Conservation (phyloP, 345 rosid genomes). For the Melastoma malabathricum region DNA sequence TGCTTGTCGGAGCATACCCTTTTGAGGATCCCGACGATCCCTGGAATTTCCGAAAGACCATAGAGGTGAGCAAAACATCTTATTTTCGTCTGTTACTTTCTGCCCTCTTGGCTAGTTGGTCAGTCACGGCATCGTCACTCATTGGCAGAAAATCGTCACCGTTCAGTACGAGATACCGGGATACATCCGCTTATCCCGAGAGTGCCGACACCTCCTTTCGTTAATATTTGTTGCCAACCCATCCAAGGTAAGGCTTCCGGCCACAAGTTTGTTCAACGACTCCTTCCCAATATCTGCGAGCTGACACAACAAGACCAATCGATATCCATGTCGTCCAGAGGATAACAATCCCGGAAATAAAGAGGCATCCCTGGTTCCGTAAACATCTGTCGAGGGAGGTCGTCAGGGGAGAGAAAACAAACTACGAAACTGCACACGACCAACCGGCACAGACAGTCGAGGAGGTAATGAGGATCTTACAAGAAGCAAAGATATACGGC, state of each 20-base stretch:
- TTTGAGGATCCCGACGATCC: constrained; percentile 77
- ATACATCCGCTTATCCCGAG: constrained; percentile 50
- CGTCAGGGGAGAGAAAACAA: constrained; percentile 38
- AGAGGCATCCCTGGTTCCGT: constrained; percentile 60
- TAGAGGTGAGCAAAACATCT: constrained; percentile 22
- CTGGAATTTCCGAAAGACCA: constrained; percentile 57
- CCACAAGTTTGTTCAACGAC: no score
- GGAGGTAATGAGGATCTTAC: constrained; percentile 20
- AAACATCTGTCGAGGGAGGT: constrained; percentile 46
- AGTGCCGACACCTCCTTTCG: constrained; percentile 52
- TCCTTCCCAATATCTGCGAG: no score
- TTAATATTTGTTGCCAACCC: constrained; percentile 57
- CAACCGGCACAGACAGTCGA: constrained; percentile 25
- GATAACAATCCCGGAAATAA: constrained; percentile 50
- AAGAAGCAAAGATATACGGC: no score
- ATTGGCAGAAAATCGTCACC: constrained; percentile 44
- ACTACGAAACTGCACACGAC: constrained; percentile 14
- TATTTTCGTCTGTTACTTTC: background rate
- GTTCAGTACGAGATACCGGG: constrained; percentile 55
- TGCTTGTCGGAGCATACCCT: constrained; percentile 71
- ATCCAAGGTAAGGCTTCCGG: constrained; percentile 25
- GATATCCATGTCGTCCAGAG: constrained; percentile 16
- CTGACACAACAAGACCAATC: no score
- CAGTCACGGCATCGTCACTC: constrained; percentile 1
- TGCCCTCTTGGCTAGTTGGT: background rate